phyloP scores from a whole-genome alignment of 345 rosid genomes.

The Populus simonii region DNA sequence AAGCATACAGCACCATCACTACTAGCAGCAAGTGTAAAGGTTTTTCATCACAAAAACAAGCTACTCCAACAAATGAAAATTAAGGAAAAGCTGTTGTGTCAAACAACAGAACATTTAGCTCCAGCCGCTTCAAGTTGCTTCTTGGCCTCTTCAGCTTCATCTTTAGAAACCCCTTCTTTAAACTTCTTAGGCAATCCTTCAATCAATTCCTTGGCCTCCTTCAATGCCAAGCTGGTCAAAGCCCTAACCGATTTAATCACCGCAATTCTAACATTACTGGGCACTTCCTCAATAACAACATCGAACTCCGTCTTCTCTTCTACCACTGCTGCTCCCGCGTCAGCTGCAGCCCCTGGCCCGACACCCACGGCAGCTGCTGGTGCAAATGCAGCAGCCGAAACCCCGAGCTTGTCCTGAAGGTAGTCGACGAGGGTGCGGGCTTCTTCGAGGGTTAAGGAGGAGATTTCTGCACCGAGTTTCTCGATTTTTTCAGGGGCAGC shows the following conservation, averaged over 20 bases:
- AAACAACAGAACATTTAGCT: slow-evolving; percentile 60
- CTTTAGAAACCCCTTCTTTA: slow-evolving; percentile 65
- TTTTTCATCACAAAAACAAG: too few species aligned
- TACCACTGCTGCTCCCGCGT: slow-evolving; percentile 30
- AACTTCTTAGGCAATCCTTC: slow-evolving; percentile 91
- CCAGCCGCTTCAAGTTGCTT: slow-evolving; percentile 88
- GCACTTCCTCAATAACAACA: slow-evolving; percentile 74
- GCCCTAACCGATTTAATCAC: slow-evolving; percentile 84
- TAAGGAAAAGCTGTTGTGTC: background rate
- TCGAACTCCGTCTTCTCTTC: slow-evolving; percentile 88
- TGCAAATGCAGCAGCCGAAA: slow-evolving; percentile 71
- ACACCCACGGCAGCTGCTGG: slow-evolving; percentile 47
- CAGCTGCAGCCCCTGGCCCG: slow-evolving; percentile 34
- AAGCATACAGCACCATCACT: background rate
- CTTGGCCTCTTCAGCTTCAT: slow-evolving; percentile 89
- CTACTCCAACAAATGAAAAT: too few species aligned
- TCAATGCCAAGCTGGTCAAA: slow-evolving; percentile 70
- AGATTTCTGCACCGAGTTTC: slow-evolving; percentile 57
- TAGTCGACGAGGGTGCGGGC: slow-evolving; percentile 71
- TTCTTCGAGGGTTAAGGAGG: slow-evolving; percentile 68
- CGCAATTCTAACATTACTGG: slow-evolving; percentile 60
- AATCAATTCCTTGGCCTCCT: slow-evolving; percentile 83
- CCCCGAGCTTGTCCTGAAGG: slow-evolving; percentile 82
- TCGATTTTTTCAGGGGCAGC: slow-evolving; percentile 71
- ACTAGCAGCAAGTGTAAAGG: background rate